Conservation (phyloP, 768 basidiomycete species). For the Exidia glandulosa region DNA sequence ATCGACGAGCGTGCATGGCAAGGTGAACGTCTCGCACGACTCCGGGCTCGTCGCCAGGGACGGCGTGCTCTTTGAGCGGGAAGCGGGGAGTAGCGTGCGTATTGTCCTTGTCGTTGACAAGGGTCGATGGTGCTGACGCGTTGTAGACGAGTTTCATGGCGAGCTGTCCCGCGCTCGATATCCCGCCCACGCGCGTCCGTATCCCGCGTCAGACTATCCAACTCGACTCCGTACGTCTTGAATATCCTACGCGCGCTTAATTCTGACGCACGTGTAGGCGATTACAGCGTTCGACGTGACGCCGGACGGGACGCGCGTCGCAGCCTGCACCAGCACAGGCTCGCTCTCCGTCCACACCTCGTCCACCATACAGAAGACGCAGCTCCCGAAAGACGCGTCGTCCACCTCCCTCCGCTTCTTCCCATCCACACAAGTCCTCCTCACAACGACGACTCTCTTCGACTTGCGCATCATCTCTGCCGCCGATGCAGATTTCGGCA, state of each 20-base stretch:
- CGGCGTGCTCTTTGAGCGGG: constrained; percentile 34
- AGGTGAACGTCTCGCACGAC: constrained; percentile 39
- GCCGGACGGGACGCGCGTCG: constrained; percentile 46
- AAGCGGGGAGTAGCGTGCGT: constrained; percentile 21
- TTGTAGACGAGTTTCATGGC: constrained; percentile 29
- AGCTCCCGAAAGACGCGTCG: constrained; percentile 10
- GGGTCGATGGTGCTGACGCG: not conserved
- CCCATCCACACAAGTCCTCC: constrained; percentile 59
- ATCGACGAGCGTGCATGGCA: constrained; percentile 47
- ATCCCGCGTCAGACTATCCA: constrained; percentile 39
- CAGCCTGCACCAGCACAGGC: constrained; percentile 51
- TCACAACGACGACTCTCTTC: constrained; percentile 62
- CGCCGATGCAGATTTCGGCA: constrained; percentile 18
- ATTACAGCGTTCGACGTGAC: constrained; percentile 57
- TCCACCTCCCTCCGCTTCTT: constrained; percentile 53
- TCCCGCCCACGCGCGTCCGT: constrained; percentile 36
- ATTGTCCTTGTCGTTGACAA: not conserved
- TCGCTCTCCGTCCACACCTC: constrained; percentile 40
- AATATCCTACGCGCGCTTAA: not conserved
- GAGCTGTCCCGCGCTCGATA: constrained; percentile 35
- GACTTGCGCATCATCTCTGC: constrained; percentile 55
- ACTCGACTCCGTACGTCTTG: constrained; percentile 21
- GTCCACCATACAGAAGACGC: constrained; percentile 1
- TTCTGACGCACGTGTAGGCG: constrained; percentile 31
- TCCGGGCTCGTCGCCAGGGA: constrained; percentile 36